Evolutionary conservation across 352 stramenopile genomes (phyloP), one percentile per base, ranked within the genome.

Genomic region (Blastocystis sp.): DNA sequence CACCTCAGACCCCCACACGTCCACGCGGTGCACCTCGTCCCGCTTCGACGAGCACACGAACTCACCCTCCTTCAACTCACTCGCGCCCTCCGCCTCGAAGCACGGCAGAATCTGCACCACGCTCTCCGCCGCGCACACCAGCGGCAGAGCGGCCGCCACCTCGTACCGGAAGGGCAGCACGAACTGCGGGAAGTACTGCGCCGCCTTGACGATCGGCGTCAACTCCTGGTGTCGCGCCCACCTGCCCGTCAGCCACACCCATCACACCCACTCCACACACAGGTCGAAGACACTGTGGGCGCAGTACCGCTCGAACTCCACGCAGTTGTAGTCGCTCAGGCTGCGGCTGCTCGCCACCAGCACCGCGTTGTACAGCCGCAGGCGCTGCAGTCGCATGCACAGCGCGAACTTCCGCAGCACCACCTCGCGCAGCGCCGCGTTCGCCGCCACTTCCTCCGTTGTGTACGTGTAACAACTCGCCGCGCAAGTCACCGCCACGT

Each of bases 111-210:
- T 42, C n/a, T 38, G 24, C n/a, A 81, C 14, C 14, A 40, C 64
- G 9, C 38, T 65, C 17, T 21, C 28, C 3, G 71, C 48, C 21
- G 38, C 71, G 17, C 48, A 52, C 38, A 64, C 45, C 19, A 64
- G 71, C 38, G 71, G 71, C n/a, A 81, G 52, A 43, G n/a, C 9
- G 21, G 38, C 11, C 4, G 66, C 14, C 3, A 81, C 28, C 9
- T 81, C 42, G 43, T 81, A 81, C 3, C 71, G 71, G 43, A 48
- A 81, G 19, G 71, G 71, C 64, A 81, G 71, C 6, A 65, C 34
- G 9, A 21, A 81, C n/a, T 81, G 71, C 10, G 71, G 71, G 10
- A 42, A 63, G 9, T 57, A 66, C 9, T 4, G 4, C 9, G 66
- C 17, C 21, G 43, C n/a, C 24, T 81, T 54, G 43, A 24, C 3